phyloP scores from a whole-genome alignment of 768 basidiomycete species.

The Naganishia vaughanmartiniae region DNA sequence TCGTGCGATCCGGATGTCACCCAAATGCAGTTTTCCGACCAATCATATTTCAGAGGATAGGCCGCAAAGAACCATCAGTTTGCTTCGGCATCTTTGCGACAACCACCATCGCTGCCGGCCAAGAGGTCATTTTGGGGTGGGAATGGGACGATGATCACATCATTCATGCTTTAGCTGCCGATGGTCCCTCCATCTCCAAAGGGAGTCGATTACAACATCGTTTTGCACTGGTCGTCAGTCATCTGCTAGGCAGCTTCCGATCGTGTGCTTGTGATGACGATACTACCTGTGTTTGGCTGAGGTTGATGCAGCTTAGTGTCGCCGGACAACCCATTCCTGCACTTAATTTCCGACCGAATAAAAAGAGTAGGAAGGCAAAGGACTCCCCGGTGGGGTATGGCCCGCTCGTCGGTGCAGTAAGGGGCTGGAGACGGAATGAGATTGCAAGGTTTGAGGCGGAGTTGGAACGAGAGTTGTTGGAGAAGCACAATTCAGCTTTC shows the following conservation, averaged over 20 bases:
- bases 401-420: conserved; percentile 43
- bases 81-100: conserved; percentile 78
- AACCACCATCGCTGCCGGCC: conserved; percentile 68
- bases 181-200: conserved; percentile 16
- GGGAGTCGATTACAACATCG: conserved; percentile 20
- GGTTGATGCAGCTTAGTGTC: conserved; percentile 35
- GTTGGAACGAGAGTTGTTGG: conserved; percentile 32
- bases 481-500: conserved; percentile 12
- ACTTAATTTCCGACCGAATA: conserved; percentile 17
- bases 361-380: conserved; percentile 9
- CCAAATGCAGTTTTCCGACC: conserved; percentile 67
- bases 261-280: conserved; percentile 47
- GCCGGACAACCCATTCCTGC: conserved; percentile 27
- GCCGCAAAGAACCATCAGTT: conserved; percentile 52
- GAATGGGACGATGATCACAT: conserved; percentile 94
- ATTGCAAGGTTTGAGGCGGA: conserved; percentile 42
- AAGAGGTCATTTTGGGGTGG: conserved; percentile 88
- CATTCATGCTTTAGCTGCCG: conserved; percentile 65
- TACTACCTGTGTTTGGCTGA: conserved; percentile 41
- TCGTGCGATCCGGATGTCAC: conserved; percentile 65
- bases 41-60: conserved; percentile 53
- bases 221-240: conserved; percentile 39
- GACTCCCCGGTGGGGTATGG: background rate
- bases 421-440: conserved; percentile 45
- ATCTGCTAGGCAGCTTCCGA: conserved; percentile 45